Conservation (phyloP, 2,329 filamentous ascomycete genomes). For the Colletotrichum theobromicola region DNA sequence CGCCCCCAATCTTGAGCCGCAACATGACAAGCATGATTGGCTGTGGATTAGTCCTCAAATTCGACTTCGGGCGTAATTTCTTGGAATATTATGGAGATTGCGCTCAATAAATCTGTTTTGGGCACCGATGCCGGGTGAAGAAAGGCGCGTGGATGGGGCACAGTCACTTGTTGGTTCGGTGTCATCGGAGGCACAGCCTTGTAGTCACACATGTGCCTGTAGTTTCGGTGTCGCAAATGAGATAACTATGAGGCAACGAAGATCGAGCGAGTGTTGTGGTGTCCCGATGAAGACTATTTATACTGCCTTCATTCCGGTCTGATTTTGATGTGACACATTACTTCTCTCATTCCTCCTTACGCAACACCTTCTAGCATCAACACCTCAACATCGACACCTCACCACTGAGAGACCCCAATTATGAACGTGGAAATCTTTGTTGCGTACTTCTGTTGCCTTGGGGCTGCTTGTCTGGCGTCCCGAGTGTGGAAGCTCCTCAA, state of each 20-base stretch:
- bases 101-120: neutral
- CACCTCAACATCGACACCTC: neutral
- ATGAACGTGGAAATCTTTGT: neutral
- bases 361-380: neutral
- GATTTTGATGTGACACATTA: neutral
- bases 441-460: neutral
- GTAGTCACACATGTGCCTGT: neutral
- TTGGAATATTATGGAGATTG: neutral
- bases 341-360: neutral
- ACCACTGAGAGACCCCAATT: rapidly evolving
- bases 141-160: neutral
- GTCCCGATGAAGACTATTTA: neutral
- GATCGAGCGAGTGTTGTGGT: neutral
- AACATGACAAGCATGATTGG: neutral
- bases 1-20: neutral
- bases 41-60: neutral
- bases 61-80: neutral
- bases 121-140: neutral
- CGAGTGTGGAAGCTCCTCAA: neutral
- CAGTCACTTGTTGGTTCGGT: neutral
- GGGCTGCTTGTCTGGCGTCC: neutral
- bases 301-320: neutral
- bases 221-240: neutral
- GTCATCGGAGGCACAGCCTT: neutral
- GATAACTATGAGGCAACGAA: neutral